Conservation (phyloP, 75 land plant genomes). For the Azolla pinnata region DNA sequence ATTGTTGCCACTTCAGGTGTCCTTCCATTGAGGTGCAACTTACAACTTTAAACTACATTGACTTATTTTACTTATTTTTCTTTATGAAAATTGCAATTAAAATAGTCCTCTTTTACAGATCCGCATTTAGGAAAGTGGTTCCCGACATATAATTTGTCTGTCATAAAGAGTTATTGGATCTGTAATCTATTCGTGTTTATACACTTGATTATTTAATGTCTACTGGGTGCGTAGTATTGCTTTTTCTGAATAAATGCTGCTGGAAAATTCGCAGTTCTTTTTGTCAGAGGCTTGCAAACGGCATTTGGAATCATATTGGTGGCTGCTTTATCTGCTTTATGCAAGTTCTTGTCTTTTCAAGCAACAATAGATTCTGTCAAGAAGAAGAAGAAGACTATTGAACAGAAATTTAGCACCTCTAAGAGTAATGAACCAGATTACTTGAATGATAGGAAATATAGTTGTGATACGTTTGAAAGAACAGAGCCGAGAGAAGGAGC, state of each 20-base stretch:
- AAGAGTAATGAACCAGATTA: slow-evolving; percentile 43
- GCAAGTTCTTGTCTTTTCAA: slow-evolving; percentile 37
- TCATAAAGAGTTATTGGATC: too few relatives aligned
- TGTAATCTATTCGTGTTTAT: too few relatives aligned
- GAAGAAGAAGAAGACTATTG: slow-evolving; percentile 17
- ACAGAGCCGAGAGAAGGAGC: neutral
- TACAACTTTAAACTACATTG: neutral
- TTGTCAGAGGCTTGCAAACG: slow-evolving; percentile 27
- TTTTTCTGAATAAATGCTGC: too few relatives aligned
- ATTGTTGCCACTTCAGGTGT: too few relatives aligned
- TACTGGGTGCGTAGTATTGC: too few relatives aligned
- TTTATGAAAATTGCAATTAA: neutral
- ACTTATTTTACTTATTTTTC: neutral
- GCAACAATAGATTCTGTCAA: slow-evolving; percentile 22
- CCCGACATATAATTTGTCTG: too few relatives aligned
- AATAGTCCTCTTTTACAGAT: neutral
- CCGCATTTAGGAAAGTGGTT: neutral
- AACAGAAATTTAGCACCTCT: slow-evolving; percentile 23
- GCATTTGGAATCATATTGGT: slow-evolving; percentile 27
- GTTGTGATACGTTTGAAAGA: neutral
- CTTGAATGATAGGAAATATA: slow-evolving; percentile 21
- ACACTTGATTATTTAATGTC: too few relatives aligned
- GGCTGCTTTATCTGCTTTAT: slow-evolving; percentile 38
- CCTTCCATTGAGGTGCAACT: neutral
- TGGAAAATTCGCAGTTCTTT: slow-evolving; percentile 42